A percentile compares a stretch with the other conserved stretches of the same genome.
Conservation (phyloP, 495 filamentous ascomycete genomes). For the Talaromyces liani region DNA sequence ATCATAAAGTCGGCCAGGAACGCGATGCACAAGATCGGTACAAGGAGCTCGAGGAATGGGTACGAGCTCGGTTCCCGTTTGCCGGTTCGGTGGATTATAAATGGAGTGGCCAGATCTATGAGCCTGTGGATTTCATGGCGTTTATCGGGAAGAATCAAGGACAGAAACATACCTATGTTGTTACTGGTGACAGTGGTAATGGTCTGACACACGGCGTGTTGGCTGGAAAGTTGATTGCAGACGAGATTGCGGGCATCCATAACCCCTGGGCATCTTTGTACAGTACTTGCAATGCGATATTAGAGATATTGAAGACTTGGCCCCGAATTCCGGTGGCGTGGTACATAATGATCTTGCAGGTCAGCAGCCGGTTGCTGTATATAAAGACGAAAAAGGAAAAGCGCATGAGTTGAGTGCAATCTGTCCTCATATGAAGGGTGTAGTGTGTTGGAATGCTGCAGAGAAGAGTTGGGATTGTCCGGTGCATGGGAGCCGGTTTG, state of each 20-base stretch:
- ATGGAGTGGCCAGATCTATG: conserved; percentile 53
- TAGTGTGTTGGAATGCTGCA: conserved; percentile 46
- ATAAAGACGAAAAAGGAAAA: conserved; percentile 48
- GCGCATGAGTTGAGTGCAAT: conserved; percentile 42
- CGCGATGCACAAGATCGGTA: conserved; percentile 24
- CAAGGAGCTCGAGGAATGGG: conserved; percentile 43
- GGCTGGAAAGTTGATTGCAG: conserved; percentile 44
- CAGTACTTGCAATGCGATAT: conserved; percentile 46
- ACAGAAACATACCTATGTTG: conserved; percentile 40
- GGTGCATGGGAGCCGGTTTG: conserved; percentile 50
- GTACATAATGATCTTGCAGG: conserved; percentile 19
- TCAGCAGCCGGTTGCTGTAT: conserved; percentile 42
- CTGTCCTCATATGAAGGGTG: conserved; percentile 49
- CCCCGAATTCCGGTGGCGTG: conserved; percentile 39
- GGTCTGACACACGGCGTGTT: conserved; percentile 51
- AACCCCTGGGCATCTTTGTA: conserved; percentile 46
- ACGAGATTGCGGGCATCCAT: conserved; percentile 40
- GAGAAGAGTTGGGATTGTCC: conserved; percentile 49
- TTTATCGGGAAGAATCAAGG: conserved; percentile 52
- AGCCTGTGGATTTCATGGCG: conserved; percentile 47
- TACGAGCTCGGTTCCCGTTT: conserved; percentile 43
- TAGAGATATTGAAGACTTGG: conserved; percentile 49
- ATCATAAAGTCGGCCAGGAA: conserved; percentile 56
- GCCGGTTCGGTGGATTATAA: conserved; percentile 42
- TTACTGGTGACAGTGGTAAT: conserved; percentile 53